Evolutionary conservation across 495 filamentous ascomycete genomes (phyloP).

Genomic region (Staphylotrichum tortipilum): DNA sequence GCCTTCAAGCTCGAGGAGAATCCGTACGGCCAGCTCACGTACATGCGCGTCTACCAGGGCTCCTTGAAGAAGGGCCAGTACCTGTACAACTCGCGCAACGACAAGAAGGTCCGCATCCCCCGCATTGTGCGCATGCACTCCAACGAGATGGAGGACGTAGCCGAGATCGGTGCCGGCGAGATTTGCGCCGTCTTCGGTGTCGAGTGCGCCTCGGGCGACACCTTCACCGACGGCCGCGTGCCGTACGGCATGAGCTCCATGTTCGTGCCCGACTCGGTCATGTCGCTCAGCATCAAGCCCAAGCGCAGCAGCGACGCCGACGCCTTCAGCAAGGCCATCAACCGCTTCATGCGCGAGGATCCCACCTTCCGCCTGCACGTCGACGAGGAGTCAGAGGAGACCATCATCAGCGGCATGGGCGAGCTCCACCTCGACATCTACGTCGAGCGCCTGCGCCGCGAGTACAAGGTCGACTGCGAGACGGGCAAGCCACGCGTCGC

Average conservation of each 20-base stretch:
- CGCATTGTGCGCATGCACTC: slow-evolving; percentile 99
- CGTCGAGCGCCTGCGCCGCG: slow-evolving; percentile 93
- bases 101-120: slow-evolving; percentile 95
- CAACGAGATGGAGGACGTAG: slow-evolving; percentile 97
- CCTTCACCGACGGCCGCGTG: slow-evolving; percentile 91
- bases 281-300: slow-evolving; percentile 93
- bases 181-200: slow-evolving; percentile 98
- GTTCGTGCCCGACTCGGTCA: slow-evolving; percentile 98
- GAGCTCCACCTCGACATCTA: slow-evolving; percentile 97
- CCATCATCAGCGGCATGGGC: slow-evolving; percentile 98
- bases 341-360: slow-evolving; percentile 96
- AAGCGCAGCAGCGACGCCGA: slow-evolving; percentile 86
- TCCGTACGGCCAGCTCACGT: slow-evolving; percentile 97
- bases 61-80: slow-evolving; percentile 76
- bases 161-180: slow-evolving; percentile 87
- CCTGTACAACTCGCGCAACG: slow-evolving; percentile 85
- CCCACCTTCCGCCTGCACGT: slow-evolving; percentile 94
- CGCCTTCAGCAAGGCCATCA: slow-evolving; percentile 98
- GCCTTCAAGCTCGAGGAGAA: slow-evolving; percentile 99
- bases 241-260: slow-evolving; percentile 96
- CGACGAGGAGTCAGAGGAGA: slow-evolving; percentile 84
- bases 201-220: slow-evolving; percentile 96
- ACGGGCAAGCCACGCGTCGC: slow-evolving; percentile 97
- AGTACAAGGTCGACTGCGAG: slow-evolving; percentile 90
- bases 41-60: slow-evolving; percentile 98